A percentile compares a stretch with the other conserved stretches of the same genome.
Evolutionary conservation across 169 alveolate species (phyloP).

Genomic region (Plasmodium relictum): DNA sequence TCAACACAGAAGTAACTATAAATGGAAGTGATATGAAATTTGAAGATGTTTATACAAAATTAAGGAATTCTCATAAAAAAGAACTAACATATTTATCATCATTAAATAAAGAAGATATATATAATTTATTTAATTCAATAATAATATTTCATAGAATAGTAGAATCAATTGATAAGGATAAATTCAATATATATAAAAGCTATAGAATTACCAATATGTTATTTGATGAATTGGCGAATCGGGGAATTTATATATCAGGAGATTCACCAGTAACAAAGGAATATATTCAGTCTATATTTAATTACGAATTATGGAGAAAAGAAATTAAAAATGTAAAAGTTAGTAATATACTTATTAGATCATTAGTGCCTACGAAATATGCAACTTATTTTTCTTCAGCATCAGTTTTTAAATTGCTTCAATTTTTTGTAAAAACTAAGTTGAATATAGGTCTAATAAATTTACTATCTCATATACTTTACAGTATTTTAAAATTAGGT

Average conservation of each 20-base stretch:
- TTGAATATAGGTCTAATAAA: constrained; percentile 34
- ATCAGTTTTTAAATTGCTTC: constrained; percentile 37
- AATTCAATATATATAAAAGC: constrained; percentile 49
- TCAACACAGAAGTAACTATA: constrained; percentile 42
- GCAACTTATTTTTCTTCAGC: constrained; percentile 19
- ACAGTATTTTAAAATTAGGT: constrained; percentile 26
- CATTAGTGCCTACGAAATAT: constrained; percentile 47
- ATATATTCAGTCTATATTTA: constrained; percentile 50
- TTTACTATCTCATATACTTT: constrained; percentile 27
- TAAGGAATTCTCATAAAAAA: constrained; percentile 16
- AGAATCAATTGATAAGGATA: constrained; percentile 51
- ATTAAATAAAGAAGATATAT: constrained; percentile 43
- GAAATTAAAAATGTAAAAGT: constrained; percentile 64
- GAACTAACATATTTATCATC: constrained; percentile 5
- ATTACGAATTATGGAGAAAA: constrained; percentile 50
- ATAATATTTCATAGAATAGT: constrained; percentile 39
- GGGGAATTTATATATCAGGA: constrained; percentile 65
- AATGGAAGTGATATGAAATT: constrained; percentile 35
- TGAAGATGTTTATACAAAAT: constrained; percentile 49
- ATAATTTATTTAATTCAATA: constrained; percentile 53
- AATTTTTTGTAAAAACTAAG: constrained; percentile 19
- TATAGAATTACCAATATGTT: constrained; percentile 57
- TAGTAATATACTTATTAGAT: constrained; percentile 46
- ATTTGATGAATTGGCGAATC: constrained; percentile 46
- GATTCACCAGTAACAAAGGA: constrained; percentile 70